Evolutionary conservation across 2,329 filamentous ascomycete species (phyloP), one percentile per base, ranked within the genome.

Genomic region (Penicillium sp.): DNA sequence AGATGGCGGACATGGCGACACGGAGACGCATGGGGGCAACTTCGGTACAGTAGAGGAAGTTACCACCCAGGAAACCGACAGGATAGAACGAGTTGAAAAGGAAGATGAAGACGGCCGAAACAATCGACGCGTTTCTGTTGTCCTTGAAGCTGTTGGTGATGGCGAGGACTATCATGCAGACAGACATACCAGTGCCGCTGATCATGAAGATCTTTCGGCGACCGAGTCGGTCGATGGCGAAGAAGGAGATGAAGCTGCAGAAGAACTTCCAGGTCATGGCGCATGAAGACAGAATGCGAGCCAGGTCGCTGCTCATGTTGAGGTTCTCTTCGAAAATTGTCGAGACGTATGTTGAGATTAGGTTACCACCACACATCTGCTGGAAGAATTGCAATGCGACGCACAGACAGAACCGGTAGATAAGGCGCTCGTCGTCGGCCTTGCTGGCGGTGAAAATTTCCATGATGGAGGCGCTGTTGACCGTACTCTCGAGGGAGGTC

Each of bases 181-280:
- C 66, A 3, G 78, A 74, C 82, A 84, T 85, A 50, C 82, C 81
- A 2, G 66, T 61, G 20, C 80, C 81, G 40, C 76, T 79, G 64
- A 82, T 72, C 57, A 83, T 81, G 74, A 83, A 82, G 35, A 82
- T 74, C 56, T 75, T 76, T n/a, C 79, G 76, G 13, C 79, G 76
- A 5, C 80, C 81, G 29, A 81, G 75, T 10, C 79, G 75, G 59
- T 82, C 80, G 58, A 82, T 80, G 45, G 78, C 77, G 63, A 80
- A 76, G 66, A 82, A 79, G 45, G 79, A 75, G 32, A 81, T 68
- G 66, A 81, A 78, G 16, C 78, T 80, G 38, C 78, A 80, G 20
- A 82, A 59, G 65, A 83, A 82, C 66, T 84, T 84, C 77, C 79
- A 85, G 10, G 82, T 84, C 47, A 84, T 72, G 13, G 81, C 80